Evolutionary conservation across 169 alveolate genomes (phyloP), one percentile per base, ranked within the genome.

Genomic region (Plasmodium gaboni): DNA sequence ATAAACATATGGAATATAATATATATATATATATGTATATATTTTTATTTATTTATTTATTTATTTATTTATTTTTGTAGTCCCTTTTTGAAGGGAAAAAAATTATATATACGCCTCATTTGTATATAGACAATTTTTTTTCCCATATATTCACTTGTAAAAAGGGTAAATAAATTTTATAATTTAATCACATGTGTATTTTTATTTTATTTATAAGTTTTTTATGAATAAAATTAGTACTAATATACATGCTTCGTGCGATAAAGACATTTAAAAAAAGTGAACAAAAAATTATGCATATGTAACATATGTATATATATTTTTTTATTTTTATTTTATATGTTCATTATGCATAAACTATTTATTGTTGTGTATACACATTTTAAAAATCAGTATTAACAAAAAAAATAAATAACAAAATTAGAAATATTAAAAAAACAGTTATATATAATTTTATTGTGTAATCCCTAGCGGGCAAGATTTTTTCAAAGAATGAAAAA

Each of bases 381-480:
- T 38, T 38, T 38, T 38, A 38, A 38, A 38, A 38, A 38, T 38
- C 46, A 38, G 46, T 38, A 38, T 38, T 38, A 38, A 38, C 8
- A 38, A 38, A 38, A 38, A 38, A 38, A 38, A 38, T 38, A 38
- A 38, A 38, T 38, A 38, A 38, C 46, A 38, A 38, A 38, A 38
- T 38, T 38, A 38, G 9, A 38, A 38, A 38, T 38, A 38, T 38
- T 5, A 38, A 38, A 38, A 38, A 38, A 38, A 38, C 46, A 38
- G 46, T 38, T 38, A 38, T 38, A 38, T 38, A 38, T 38, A 0
- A 38, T 5, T 38, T 38, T 38, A 5, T 38, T 38, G 46, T 5
- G 9, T 67, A 38, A 69, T 46, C n/a, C 90, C 90, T 80, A 80
- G 90, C 90, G 90, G 83, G 90, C 90, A 80, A 63, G 90, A 67